A percentile compares a stretch with the other conserved stretches of the same genome.
phyloP scores from a whole-genome alignment of 805 yeast genomes.

The Myxozyma nipponensis region DNA sequence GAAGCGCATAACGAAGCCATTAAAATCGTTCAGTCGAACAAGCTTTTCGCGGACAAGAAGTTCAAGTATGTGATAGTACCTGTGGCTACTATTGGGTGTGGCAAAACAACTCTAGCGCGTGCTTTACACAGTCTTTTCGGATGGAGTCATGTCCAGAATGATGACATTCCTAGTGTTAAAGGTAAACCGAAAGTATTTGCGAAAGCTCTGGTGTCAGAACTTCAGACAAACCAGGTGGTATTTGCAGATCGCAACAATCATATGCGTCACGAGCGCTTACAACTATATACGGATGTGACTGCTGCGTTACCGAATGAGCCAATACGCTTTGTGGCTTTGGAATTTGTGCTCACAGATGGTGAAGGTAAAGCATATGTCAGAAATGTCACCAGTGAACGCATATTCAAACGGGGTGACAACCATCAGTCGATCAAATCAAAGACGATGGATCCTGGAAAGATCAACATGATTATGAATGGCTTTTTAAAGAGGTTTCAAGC shows the following conservation, averaged over 20 bases:
- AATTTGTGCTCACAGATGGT: conserved; percentile 49
- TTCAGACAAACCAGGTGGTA: conserved; percentile 49
- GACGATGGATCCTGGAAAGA: conserved; percentile 46
- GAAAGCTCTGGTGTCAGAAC: conserved; percentile 30
- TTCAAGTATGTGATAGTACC: conserved; percentile 68
- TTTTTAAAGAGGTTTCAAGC: conserved; percentile 69
- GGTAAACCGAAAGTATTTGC: conserved; percentile 28
- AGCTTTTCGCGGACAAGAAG: conserved; percentile 18
- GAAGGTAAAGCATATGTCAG: conserved; percentile 11
- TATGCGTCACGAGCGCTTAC: conserved; percentile 61
- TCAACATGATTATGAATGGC: conserved; percentile 64
- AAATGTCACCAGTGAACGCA: conserved; percentile 54
- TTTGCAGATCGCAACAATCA: conserved; percentile 84
- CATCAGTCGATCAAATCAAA: conserved; percentile 74
- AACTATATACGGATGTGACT: conserved; percentile 54
- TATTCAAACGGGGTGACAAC: conserved; percentile 70
- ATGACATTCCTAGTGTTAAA: conserved; percentile 49
- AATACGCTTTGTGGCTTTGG: conserved; percentile 60
- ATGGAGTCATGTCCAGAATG: conserved; percentile 81
- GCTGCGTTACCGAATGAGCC: conserved; percentile 39
- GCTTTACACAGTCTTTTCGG: conserved; percentile 56
- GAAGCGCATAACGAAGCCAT: background rate
- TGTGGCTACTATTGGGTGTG: conserved; percentile 89
- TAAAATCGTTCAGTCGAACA: conserved; percentile 6
- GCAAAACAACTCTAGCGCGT: conserved; percentile 78